phyloP scores from a whole-genome alignment of 768 basidiomycete genomes.

The Lentinus brumalis region DNA sequence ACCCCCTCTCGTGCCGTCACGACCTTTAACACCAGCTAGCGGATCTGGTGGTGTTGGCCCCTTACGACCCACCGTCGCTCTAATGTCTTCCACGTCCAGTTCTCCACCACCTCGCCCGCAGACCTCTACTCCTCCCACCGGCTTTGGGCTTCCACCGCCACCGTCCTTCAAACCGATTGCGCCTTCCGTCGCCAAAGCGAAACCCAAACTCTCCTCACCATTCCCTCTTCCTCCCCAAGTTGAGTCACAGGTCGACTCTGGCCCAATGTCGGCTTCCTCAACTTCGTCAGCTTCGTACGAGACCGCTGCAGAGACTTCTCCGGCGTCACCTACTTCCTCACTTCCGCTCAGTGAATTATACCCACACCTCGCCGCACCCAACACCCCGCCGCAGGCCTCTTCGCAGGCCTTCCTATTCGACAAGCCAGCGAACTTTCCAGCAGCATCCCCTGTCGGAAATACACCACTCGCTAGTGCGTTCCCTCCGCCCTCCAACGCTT shows the following conservation, averaged over 20 bases:
- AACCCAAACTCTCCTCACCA: slow-evolving; percentile 16
- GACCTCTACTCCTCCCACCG: slow-evolving; percentile 4
- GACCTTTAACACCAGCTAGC: slow-evolving; percentile 16
- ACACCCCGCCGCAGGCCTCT: slow-evolving; percentile 7
- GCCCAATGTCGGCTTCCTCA: slow-evolving; percentile 12
- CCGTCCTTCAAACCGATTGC: slow-evolving; percentile 5
- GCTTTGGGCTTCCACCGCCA: slow-evolving; percentile 11
- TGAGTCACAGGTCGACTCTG: background rate
- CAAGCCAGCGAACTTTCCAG: background rate
- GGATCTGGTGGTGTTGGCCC: slow-evolving; percentile 8
- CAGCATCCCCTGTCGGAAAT: background rate
- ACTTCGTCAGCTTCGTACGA: slow-evolving; percentile 15
- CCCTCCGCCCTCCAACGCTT: background rate
- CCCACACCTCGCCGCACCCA: slow-evolving; percentile 11
- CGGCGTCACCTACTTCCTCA: slow-evolving; percentile 18
- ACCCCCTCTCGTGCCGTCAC: slow-evolving; percentile 21
- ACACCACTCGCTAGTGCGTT: slow-evolving; percentile 12
- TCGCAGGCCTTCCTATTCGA: slow-evolving; percentile 5
- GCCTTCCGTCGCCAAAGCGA: background rate
- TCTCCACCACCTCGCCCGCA: slow-evolving; percentile 9
- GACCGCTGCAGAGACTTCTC: slow-evolving; percentile 13
- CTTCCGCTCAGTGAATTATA: slow-evolving; percentile 22
- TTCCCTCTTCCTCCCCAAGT: slow-evolving; percentile 8
- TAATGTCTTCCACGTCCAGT: background rate
- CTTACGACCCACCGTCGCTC: background rate